Conservation (phyloP, 2,329 filamentous ascomycete species). For the Macrophomina pseudophaseolina region DNA sequence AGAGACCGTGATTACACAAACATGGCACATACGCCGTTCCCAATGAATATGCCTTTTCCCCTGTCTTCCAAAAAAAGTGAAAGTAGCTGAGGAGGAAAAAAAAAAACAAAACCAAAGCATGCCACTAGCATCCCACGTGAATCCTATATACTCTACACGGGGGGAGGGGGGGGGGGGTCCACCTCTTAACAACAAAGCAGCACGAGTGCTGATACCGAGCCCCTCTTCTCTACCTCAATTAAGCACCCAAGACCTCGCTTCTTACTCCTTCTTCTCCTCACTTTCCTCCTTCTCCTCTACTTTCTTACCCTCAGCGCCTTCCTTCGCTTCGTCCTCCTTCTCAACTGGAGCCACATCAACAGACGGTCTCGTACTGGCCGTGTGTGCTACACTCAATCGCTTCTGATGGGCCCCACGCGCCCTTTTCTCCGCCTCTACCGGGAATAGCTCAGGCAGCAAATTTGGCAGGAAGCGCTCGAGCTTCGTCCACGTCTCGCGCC, state of each 20-base stretch:
- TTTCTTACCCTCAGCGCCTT: neutral
- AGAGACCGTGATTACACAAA: neutral
- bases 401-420: conserved; percentile 1
- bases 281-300: neutral
- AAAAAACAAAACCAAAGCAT: neutral
- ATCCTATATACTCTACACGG: conserved; percentile 14
- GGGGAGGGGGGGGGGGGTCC: no score
- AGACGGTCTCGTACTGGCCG: conserved; percentile 5
- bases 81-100: neutral
- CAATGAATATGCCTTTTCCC: conserved; percentile 3
- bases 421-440: conserved; percentile 44
- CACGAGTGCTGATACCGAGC: neutral
- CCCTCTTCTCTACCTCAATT: neutral
- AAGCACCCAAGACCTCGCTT: neutral
- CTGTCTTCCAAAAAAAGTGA: neutral
- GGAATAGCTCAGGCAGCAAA: conserved; percentile 65
- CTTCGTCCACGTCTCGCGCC: conserved; percentile 65
- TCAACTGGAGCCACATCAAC: neutral
- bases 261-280: neutral
- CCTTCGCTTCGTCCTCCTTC: neutral
- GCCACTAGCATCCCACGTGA: neutral
- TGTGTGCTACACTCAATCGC: neutral
- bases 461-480: conserved; percentile 65
- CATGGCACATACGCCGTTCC: neutral
- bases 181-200: neutral